These are phyloP conservation scores for Sphaerulina vaccinii DNA, from an alignment of 2,329 filamentous ascomycete genomes.

Conservation along the genomic window DNA sequence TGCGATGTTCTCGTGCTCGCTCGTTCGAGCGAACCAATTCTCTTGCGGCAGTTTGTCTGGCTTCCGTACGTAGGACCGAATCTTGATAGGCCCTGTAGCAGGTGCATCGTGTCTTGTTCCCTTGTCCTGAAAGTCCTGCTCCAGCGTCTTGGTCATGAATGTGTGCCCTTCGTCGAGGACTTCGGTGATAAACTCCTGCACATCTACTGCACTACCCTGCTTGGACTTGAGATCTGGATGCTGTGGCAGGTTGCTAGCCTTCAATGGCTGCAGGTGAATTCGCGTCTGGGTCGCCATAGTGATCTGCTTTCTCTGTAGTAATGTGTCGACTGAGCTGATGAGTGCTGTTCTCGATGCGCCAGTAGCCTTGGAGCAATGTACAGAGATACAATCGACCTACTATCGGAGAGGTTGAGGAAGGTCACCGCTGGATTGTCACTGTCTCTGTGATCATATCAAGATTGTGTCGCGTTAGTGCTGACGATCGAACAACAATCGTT, in stretches of 20 bases:
- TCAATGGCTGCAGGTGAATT: slow-evolving; percentile 37
- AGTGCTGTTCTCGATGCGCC: background rate
- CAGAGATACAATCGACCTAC: background rate
- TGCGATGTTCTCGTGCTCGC: slow-evolving; percentile 59
- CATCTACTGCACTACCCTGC: slow-evolving; percentile 38
- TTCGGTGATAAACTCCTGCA: slow-evolving; percentile 53
- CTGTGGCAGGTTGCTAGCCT: slow-evolving; percentile 34
- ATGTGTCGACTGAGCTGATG: background rate
- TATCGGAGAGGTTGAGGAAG: background rate
- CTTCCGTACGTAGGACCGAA: slow-evolving; percentile 44
- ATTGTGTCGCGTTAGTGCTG: too few species aligned
- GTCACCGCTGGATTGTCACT: too few species aligned
- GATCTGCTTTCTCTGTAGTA: background rate
- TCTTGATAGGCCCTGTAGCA: slow-evolving; percentile 53
- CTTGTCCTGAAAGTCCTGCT: slow-evolving; percentile 52
- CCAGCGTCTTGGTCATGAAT: slow-evolving; percentile 55
- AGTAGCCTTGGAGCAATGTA: background rate
- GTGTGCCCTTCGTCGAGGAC: slow-evolving; percentile 59
- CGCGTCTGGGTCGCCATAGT: slow-evolving; percentile 1
- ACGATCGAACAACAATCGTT: too few species aligned
- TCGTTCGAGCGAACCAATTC: slow-evolving; percentile 64
- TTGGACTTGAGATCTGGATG: slow-evolving; percentile 36
- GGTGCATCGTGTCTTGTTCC: slow-evolving; percentile 50
- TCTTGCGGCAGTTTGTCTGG: slow-evolving; percentile 39
- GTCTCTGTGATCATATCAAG: too few species aligned